Percentiles rank a stretch among this genome's conserved stretches.
Evolutionary conservation across 306 rosid species (phyloP).

Genomic region (Sophora flavescens): DNA sequence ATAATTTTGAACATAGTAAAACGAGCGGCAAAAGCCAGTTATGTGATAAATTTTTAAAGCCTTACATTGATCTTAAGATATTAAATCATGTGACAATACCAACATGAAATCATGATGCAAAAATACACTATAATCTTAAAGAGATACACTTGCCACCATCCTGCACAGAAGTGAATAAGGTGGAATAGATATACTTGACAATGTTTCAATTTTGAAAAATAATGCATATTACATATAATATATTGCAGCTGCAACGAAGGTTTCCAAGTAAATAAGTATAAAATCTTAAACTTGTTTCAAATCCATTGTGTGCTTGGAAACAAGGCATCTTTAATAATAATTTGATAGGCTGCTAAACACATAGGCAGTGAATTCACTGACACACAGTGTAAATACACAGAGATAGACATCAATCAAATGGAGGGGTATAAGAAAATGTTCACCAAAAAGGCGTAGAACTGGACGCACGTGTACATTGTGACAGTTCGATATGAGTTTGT

Average conservation of each 20-base stretch:
- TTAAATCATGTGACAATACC: constrained; percentile 41
- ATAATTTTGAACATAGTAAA: constrained; percentile 67
- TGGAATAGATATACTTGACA: neutral
- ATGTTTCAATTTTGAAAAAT: constrained; percentile 29
- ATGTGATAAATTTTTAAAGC: constrained; percentile 55
- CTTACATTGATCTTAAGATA: constrained; percentile 62
- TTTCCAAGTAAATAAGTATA: constrained; percentile 13
- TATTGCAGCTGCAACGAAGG: constrained; percentile 34
- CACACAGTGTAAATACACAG: neutral
- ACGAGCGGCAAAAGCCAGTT: constrained; percentile 56
- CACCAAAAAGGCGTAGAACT: constrained; percentile 24
- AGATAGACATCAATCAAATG: constrained; percentile 19
- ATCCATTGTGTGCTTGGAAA: constrained; percentile 10
- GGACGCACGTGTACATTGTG: constrained; percentile 3
- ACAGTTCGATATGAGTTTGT: constrained; percentile 9
- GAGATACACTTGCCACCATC: constrained; percentile 42
- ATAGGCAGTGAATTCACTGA: constrained; percentile 1
- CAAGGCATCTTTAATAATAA: constrained; percentile 1
- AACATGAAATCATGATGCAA: neutral
- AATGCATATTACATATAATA: constrained; percentile 7
- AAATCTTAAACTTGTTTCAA: constrained; percentile 3
- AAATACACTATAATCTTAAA: constrained; percentile 26
- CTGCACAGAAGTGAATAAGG: constrained; percentile 38
- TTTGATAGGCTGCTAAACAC: constrained; percentile 26
- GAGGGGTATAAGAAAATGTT: neutral